Evolutionary conservation across 495 filamentous ascomycete genomes (phyloP).

Genomic region (Annulohypoxylon moriforme): DNA sequence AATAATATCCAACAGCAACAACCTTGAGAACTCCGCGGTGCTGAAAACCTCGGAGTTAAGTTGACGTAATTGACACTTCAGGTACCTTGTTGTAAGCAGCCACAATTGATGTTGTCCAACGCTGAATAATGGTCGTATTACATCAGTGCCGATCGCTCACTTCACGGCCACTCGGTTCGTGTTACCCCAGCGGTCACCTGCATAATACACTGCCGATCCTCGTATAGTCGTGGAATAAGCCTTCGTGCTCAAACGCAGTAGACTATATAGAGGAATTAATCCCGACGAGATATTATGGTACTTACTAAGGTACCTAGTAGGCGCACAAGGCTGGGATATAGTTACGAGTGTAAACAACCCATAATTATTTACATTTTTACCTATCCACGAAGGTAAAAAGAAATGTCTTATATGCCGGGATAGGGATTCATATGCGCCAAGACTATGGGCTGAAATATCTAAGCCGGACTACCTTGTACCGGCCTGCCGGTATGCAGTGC

Average conservation of each 20-base stretch:
- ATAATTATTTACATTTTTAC: too few relatives aligned
- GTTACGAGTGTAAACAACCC: too few relatives aligned
- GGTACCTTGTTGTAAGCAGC: background rate
- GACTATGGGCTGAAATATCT: background rate
- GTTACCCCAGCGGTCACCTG: background rate
- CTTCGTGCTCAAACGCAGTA: background rate
- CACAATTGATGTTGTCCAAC: background rate
- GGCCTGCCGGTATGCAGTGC: too few relatives aligned
- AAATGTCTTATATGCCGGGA: too few relatives aligned
- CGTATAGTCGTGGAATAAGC: background rate
- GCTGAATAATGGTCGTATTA: background rate
- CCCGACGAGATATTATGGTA: too few relatives aligned
- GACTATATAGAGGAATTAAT: background rate
- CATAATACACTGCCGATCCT: background rate
- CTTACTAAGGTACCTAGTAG: background rate
- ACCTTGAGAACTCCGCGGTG: too few relatives aligned
- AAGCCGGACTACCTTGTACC: background rate
- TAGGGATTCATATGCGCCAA: background rate
- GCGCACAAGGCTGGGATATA: background rate
- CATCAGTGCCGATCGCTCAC: background rate
- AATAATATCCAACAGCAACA: too few relatives aligned
- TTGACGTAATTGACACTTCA: background rate
- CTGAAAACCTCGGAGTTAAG: too few relatives aligned
- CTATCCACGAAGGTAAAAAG: too few relatives aligned
- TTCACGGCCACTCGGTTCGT: background rate